Evolutionary conservation across 768 basidiomycete species (phyloP).

Genomic region (Suillus spraguei): DNA sequence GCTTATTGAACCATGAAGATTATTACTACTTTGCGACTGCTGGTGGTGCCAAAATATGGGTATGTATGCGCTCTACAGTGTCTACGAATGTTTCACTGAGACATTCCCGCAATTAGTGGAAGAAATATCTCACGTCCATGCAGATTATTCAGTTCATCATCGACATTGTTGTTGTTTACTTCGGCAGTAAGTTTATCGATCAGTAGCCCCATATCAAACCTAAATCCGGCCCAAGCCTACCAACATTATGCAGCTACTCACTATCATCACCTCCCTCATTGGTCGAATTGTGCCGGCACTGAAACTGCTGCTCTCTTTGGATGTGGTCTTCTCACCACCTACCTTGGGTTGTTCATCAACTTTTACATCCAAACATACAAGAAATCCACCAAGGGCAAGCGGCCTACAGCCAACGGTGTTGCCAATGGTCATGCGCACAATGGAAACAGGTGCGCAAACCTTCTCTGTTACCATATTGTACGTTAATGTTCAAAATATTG

Average conservation of each 20-base stretch:
- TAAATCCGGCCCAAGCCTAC: constrained; percentile 53
- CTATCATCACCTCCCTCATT: constrained; percentile 63
- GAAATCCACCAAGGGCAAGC: constrained; percentile 51
- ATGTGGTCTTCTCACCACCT: constrained; percentile 84
- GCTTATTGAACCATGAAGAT: constrained; percentile 48
- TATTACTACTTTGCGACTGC: constrained; percentile 99
- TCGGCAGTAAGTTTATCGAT: constrained; percentile 73
- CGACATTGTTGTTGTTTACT: constrained; percentile 90
- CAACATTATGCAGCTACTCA: constrained; percentile 75
- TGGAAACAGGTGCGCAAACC: constrained; percentile 31
- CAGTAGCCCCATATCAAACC: constrained; percentile 9
- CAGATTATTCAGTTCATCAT: constrained; percentile 97
- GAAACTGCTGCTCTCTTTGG: constrained; percentile 89
- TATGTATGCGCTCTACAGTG: constrained; percentile 36
- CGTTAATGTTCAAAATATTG: constrained; percentile 8
- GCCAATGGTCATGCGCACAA: constrained; percentile 45
- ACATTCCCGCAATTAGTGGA: constrained; percentile 67
- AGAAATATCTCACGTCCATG: constrained; percentile 95
- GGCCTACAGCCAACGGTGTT: constrained; percentile 36
- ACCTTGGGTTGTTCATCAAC: constrained; percentile 94
- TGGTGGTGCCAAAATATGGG: constrained; percentile 96
- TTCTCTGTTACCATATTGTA: background rate
- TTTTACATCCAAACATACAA: constrained; percentile 89
- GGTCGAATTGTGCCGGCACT: constrained; percentile 86
- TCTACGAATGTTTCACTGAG: constrained; percentile 7